These are phyloP conservation scores for Aegilops bicornis DNA, from an alignment of 176 grass and related monocot genomes.

Conservation along the genomic window DNA sequence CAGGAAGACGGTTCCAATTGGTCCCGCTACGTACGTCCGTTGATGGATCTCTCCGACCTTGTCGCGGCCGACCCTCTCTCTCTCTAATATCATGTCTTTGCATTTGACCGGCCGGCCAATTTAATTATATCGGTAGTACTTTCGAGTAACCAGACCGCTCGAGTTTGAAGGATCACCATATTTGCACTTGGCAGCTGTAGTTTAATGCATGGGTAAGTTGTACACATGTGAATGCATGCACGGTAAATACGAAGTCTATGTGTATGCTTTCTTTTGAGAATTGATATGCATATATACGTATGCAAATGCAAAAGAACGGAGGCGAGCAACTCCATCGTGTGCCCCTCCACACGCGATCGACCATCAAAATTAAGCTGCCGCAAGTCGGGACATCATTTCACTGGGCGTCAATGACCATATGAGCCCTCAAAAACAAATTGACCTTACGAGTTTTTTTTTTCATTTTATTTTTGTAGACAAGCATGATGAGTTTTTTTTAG, in stretches of 20 bases:
- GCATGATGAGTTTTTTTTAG: no score
- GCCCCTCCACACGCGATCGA: no score
- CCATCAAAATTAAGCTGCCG: no score
- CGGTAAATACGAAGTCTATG: no score
- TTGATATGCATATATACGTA: no score
- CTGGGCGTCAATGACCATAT: neutral
- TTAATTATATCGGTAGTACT: neutral
- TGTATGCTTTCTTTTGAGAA: no score
- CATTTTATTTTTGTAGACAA: no score
- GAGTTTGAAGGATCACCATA: neutral
- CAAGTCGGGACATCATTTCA: neutral
- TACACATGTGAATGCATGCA: neutral
- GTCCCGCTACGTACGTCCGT: conserved; percentile 13
- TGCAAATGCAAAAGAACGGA: no score
- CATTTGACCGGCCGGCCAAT: neutral
- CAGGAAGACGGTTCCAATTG: conserved; percentile 29
- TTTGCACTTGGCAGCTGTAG: neutral
- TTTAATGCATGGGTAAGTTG: neutral
- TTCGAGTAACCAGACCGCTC: neutral
- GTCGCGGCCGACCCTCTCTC: neutral
- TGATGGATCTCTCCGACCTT: conserved; percentile 6
- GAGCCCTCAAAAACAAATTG: no score
- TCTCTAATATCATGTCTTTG: neutral
- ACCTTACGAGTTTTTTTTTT: no score
- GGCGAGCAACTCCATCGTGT: no score